Evolutionary conservation across 2,329 filamentous ascomycete genomes (phyloP), one percentile per base, ranked within the genome.

Genomic region (Pyrenochaeta sp.): DNA sequence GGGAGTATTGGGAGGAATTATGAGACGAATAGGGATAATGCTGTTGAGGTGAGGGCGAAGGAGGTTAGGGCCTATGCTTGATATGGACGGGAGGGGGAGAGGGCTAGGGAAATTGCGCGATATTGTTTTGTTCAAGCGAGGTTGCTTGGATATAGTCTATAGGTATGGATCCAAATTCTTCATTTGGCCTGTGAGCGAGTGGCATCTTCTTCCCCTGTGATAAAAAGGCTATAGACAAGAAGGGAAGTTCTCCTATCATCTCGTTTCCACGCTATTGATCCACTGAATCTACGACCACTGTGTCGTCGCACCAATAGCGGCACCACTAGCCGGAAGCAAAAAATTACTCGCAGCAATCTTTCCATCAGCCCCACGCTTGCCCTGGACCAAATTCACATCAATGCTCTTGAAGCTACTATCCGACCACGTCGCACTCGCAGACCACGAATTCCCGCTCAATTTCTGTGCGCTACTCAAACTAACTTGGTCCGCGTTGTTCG

Each of bases 381-480:
- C 77, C 63, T 80, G 76, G 6, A 82, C 68, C 0, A 72, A 63
- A 0, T 63, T 67, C 1, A 72, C 61, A 48, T 79, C 72, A 0
- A 74, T 70, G 57, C 78, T 81, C 64, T 73, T 71, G 65, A 82
- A 82, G 8, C 67, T 68, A 27, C 68, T 68, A 57, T 81, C 74
- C 1, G 69, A 69, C 80, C 78, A 82, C 0, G 75, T 75, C 1
- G 72, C 71, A 34, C 70, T 66, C 49, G 47, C 44, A 28, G 81
- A 73, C 81, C 81, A 83, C 2, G 78, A 81, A 68, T 83, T 82
- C 0, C 79, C 79, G 32, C 71, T 78, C 45, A 65, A 51, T 54
- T 62, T 68, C 57, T 66, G 60, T 5, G 52, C 49, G 19, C 60
- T 59, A 22, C 48, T 62, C 28, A 72, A 44, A 36, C 44, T 68